Base-by-base conservation (phyloP, 148 eudicot species). In the Diospyros lotus region DNA sequence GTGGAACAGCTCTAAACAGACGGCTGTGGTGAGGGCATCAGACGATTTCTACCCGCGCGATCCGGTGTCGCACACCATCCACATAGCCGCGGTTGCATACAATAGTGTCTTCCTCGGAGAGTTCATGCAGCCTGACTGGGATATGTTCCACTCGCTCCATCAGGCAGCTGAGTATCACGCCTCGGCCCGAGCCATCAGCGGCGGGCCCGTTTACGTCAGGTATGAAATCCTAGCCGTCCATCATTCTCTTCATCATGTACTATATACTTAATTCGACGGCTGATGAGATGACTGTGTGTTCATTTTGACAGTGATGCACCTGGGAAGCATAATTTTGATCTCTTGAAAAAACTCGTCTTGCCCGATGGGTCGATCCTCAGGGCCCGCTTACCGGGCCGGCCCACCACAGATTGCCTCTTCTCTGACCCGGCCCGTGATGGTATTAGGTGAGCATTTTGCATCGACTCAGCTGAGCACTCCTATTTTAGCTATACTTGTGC, bases 111-210 rank as follows among this genome's bases (percentile, higher is more conserved):
- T 93, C 81, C 85, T 93, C 13, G 98, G 98, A 51, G 98, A 93
- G 79, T 82, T 93, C 62, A 93, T 93, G 98, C 89, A 70, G 83
- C 91, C 96, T 46, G 98, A 93, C 78, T 93, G 98, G 98, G 98
- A 93, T 69, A 93, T 93, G 98, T 93, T 93, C 76, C 98, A 93
- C 66, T 89, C 95, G 2, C 84, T 87, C 9, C 98, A 93, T 73
- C 92, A 89, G 5, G 91, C 94, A 1, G 96, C 92, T 44, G 98
- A 93, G 69, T 93, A 91, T 61, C 98, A 93, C 78, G 98, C 83
- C 44, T 89, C 98, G 0, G 96, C 98, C 18, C 80, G 98, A 71
- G 96, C 92, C 44, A 88, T 93, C 56, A 89, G 98, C 64, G 98
- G 98, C 41, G 93, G 98, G 3, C 92, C 96, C 18, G 76, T 93